phyloP scores from a whole-genome alignment of 2,329 filamentous ascomycete genomes.

The Coniochaeta pulveracea region DNA sequence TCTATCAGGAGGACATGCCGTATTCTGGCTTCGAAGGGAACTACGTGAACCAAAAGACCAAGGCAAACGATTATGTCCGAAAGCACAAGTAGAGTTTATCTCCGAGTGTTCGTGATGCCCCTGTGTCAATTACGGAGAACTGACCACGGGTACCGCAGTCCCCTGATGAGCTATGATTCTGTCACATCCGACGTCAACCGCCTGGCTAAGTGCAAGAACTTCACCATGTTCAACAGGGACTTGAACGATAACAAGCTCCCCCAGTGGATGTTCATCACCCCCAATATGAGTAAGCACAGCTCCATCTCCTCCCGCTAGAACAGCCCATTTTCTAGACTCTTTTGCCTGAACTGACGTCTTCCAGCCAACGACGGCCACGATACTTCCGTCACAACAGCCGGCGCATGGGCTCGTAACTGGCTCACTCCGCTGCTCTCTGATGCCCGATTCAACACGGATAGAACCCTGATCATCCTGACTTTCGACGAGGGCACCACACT shows the following conservation, averaged over 20 bases:
- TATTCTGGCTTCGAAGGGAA: constrained; percentile 34
- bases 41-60: constrained; percentile 40
- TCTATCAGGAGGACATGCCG: constrained; percentile 42
- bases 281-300: constrained; percentile 27
- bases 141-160: constrained; percentile 8
- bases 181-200: constrained; percentile 15
- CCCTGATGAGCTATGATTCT: constrained; percentile 20
- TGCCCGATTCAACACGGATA: constrained; percentile 22
- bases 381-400: constrained; percentile 15
- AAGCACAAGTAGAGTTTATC: constrained; percentile 23
- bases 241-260: constrained; percentile 14
- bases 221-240: constrained; percentile 18
- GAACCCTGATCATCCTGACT: constrained; percentile 17
- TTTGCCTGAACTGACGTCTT: background rate
- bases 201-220: constrained; percentile 19
- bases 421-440: constrained; percentile 15
- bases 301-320: background rate
- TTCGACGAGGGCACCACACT: constrained; percentile 18
- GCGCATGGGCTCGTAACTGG: constrained; percentile 16
- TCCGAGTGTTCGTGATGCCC: background rate
- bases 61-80: constrained; percentile 49
- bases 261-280: constrained; percentile 29
- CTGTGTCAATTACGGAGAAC: too few relatives aligned
- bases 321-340: background rate
- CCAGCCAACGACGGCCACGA: constrained; percentile 17